Evolutionary conservation across 805 yeast genomes (phyloP).

Genomic region (Teunomyces gatunensis): DNA sequence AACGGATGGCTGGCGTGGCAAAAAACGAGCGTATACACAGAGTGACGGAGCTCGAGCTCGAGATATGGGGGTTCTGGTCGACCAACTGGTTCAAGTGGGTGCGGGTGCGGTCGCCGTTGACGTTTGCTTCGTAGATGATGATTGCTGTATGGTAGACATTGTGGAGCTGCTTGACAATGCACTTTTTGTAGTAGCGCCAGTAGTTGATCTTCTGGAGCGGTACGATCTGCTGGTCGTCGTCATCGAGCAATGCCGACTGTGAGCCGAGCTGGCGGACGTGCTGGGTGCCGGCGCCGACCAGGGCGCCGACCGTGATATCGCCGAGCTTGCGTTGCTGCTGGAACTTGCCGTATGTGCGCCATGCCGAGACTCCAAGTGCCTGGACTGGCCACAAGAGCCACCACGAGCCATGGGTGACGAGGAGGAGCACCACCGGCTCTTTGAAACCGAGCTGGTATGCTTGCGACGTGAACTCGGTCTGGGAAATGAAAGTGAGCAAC

Average conservation of each 20-base stretch:
- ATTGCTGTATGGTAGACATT: conserved; percentile 44
- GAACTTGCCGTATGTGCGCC: conserved; percentile 38
- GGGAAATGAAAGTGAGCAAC: conserved; percentile 62
- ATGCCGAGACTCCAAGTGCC: conserved; percentile 45
- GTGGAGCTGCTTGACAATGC: conserved; percentile 41
- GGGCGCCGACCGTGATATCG: conserved; percentile 12
- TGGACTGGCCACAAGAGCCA: conserved; percentile 71
- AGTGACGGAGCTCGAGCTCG: conserved; percentile 29
- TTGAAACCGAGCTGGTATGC: conserved; percentile 56
- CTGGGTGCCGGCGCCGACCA: conserved; percentile 8
- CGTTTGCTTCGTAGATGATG: conserved; percentile 41
- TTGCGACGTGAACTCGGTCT: conserved; percentile 77
- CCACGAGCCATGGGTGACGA: conserved; percentile 79
- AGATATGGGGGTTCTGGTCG: conserved; percentile 35
- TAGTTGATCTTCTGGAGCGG: conserved; percentile 14
- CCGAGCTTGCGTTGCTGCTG: conserved; percentile 11
- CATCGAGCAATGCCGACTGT: not conserved
- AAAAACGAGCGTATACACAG: conserved; percentile 36
- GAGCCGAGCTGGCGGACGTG: not conserved
- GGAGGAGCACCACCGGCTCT: conserved; percentile 68
- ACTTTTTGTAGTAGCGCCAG: conserved; percentile 31
- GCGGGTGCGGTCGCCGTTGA: conserved; percentile 33
- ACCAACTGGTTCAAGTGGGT: conserved; percentile 32
- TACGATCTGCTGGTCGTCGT: conserved; percentile 7
- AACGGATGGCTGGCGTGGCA: conserved; percentile 45